phyloP scores from a whole-genome alignment of 2,329 filamentous ascomycete species.

The Exophiala aquamarina region DNA sequence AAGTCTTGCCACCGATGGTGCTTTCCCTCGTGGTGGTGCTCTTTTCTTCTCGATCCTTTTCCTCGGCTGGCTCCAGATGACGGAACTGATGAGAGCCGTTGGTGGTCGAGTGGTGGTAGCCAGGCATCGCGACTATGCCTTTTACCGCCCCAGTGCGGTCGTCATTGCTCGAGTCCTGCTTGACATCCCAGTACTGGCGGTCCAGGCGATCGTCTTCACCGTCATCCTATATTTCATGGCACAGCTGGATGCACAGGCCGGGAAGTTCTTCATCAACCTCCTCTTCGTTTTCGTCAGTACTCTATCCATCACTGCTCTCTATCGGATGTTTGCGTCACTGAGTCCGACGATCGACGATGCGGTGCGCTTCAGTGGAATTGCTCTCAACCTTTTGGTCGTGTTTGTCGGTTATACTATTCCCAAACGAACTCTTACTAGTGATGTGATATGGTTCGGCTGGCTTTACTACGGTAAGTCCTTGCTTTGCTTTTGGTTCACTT shows the following conservation, averaged over 20 bases:
- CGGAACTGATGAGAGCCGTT: constrained; percentile 76
- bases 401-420: constrained; percentile 69
- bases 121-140: constrained; percentile 67
- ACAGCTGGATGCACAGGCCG: constrained; percentile 56
- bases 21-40: constrained; percentile 63
- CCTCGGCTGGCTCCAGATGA: constrained; percentile 70
- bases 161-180: constrained; percentile 61
- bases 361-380: constrained; percentile 63
- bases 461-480: constrained; percentile 47
- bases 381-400: constrained; percentile 62
- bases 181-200: constrained; percentile 61
- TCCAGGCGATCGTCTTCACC: constrained; percentile 60
- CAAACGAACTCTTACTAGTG: constrained; percentile 56
- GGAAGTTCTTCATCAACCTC: constrained; percentile 67
- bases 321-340: constrained; percentile 65
- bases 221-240: constrained; percentile 68
- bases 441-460: constrained; percentile 69
- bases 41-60: constrained; percentile 69
- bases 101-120: constrained; percentile 68
- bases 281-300: constrained; percentile 65
- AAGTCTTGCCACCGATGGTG: constrained; percentile 58
- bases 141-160: constrained; percentile 69
- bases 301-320: constrained; percentile 62
- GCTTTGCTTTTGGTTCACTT: too few species aligned
- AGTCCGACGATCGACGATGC: constrained; percentile 66